Evolutionary conservation across 208 protist species (phyloP).

Genomic region (Leishmania major): DNA sequence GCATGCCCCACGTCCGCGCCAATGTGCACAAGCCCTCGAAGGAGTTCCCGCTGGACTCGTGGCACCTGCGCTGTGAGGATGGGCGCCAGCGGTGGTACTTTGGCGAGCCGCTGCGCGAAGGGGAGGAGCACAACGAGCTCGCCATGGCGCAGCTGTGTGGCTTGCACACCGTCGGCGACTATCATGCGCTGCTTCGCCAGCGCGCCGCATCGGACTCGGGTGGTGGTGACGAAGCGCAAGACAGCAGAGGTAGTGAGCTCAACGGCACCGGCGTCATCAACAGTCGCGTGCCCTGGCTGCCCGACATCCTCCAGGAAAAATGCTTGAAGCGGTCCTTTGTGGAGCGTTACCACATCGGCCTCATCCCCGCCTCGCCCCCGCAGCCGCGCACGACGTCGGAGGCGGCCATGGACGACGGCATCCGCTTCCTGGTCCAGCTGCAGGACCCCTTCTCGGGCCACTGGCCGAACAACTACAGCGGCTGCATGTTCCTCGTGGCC

Average conservation of each 20-base stretch:
- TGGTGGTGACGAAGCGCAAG: not conserved
- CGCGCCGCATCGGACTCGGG: not conserved
- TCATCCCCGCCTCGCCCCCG: constrained; percentile 23
- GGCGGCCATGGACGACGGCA: constrained; percentile 59
- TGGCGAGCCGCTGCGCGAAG: constrained; percentile 44
- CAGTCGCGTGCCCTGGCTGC: constrained; percentile 21
- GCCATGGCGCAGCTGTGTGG: constrained; percentile 57
- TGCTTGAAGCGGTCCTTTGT: constrained; percentile 48
- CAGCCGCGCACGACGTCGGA: constrained; percentile 26
- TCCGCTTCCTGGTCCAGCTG: constrained; percentile 71
- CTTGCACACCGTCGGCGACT: constrained; percentile 39
- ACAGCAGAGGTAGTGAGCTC: not conserved
- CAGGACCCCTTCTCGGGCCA: constrained; percentile 95
- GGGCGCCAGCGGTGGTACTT: constrained; percentile 90
- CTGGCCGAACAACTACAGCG: constrained; percentile 98
- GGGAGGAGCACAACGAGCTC: constrained; percentile 68
- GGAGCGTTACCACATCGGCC: constrained; percentile 74
- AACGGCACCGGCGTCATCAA: not conserved
- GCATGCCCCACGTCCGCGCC: constrained; percentile 60
- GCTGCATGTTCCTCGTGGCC: constrained; percentile 94
- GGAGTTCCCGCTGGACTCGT: constrained; percentile 62
- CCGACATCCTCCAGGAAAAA: constrained; percentile 45
- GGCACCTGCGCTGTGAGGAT: constrained; percentile 88
- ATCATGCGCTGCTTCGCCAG: constrained; percentile 29
- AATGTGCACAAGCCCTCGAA: constrained; percentile 34